A percentile compares a stretch with the other conserved stretches of the same genome.
These are phyloP conservation scores for Ophiostoma sp. DNA, from an alignment of 2,329 filamentous ascomycete genomes.

Conservation along the genomic window DNA sequence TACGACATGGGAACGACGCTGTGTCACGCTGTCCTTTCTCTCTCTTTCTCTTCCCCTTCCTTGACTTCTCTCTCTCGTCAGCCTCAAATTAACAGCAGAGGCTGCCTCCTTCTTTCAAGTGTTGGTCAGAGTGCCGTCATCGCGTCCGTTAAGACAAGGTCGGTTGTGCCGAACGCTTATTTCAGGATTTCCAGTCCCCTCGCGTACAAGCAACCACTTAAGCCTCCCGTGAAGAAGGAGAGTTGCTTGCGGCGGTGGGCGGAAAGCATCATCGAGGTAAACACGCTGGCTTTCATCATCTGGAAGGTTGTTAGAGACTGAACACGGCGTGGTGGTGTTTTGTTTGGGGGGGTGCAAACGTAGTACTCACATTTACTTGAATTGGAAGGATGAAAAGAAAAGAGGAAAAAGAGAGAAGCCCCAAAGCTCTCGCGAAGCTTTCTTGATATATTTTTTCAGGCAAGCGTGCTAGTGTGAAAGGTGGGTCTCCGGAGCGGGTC, in stretches of 20 bases:
- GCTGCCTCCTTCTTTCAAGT: slow-evolving; percentile 38
- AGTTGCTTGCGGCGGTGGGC: slow-evolving; percentile 69
- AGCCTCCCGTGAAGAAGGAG: slow-evolving; percentile 75
- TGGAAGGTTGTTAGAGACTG: slow-evolving; percentile 49
- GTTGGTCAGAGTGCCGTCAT: slow-evolving; percentile 92
- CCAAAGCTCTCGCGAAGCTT: slow-evolving; percentile 23
- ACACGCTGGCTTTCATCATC: slow-evolving; percentile 99
- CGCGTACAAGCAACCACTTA: slow-evolving; percentile 74
- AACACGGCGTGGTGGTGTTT: background rate
- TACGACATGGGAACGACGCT: slow-evolving; percentile 13
- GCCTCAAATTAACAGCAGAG: background rate
- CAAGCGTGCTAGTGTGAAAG: background rate
- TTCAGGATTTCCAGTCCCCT: slow-evolving; percentile 74
- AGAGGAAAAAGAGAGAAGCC: slow-evolving; percentile 43
- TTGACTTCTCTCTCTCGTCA: background rate
- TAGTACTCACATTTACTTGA: slow-evolving; percentile 82
- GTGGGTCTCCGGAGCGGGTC: slow-evolving; percentile 21
- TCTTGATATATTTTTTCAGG: slow-evolving; percentile 34
- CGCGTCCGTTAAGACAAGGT: slow-evolving; percentile 99
- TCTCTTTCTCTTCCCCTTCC: background rate
- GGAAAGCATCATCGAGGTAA: slow-evolving; percentile 75
- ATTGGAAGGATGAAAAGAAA: slow-evolving; percentile 87
- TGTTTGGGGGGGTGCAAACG: slow-evolving; percentile 26
- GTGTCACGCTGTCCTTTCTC: background rate
- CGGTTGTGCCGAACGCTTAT: slow-evolving; percentile 98